These are phyloP conservation scores for Pleurotus tuber-regium DNA, from an alignment of 768 basidiomycete species.

Conservation along the genomic window DNA sequence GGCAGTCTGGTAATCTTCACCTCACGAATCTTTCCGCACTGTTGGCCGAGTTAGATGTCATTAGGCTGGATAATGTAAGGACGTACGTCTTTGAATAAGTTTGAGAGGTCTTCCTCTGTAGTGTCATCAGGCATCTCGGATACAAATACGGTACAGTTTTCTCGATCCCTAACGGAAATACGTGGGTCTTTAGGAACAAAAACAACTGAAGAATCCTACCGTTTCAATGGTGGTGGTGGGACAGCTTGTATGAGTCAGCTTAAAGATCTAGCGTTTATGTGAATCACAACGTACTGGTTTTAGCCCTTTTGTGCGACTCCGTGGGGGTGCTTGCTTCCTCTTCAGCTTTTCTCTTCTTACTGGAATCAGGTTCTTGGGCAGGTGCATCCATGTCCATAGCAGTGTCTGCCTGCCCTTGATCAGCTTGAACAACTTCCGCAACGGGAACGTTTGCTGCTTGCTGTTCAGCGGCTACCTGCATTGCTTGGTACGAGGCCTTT, in stretches of 20 bases:
- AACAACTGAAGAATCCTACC: constrained; percentile 36
- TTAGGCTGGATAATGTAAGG: neutral
- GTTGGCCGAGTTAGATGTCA: neutral
- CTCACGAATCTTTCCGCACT: constrained; percentile 91
- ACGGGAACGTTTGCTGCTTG: constrained; percentile 34
- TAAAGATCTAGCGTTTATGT: neutral
- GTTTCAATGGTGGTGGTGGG: constrained; percentile 51
- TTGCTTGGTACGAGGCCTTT: constrained; percentile 50
- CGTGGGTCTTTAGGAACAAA: neutral
- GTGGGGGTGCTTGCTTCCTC: constrained; percentile 35
- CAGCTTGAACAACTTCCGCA: constrained; percentile 33
- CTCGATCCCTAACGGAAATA: constrained; percentile 70
- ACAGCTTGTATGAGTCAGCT: constrained; percentile 11
- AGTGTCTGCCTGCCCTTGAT: constrained; percentile 31
- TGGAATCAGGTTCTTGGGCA: constrained; percentile 24
- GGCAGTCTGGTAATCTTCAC: constrained; percentile 69
- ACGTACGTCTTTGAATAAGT: constrained; percentile 83
- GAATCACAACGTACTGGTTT: constrained; percentile 43
- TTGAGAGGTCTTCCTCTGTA: constrained; percentile 62
- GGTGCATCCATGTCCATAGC: constrained; percentile 28
- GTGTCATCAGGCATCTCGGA: constrained; percentile 58
- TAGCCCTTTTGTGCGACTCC: constrained; percentile 54
- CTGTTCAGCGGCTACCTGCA: constrained; percentile 41
- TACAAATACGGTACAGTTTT: constrained; percentile 91
- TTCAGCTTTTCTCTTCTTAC: constrained; percentile 65